phyloP scores from a whole-genome alignment of 1,284 basidiomycete species.

The Pseudozyma hubeiensis region DNA sequence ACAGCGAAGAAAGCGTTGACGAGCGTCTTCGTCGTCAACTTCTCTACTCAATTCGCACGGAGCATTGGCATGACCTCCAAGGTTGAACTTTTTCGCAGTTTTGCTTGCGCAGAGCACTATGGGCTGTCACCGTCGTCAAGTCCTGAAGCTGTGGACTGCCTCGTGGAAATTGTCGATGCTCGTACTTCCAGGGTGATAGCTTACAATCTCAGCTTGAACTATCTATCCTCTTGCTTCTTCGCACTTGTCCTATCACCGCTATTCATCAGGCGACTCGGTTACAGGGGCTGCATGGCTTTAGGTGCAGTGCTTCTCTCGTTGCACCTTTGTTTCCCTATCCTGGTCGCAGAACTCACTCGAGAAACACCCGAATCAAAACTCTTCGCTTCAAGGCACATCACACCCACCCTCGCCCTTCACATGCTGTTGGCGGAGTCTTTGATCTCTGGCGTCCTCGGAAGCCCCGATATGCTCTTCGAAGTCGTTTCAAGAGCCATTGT shows the following conservation, averaged over 20 bases:
- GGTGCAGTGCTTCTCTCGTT: constrained; percentile 1
- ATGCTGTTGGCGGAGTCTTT: background rate
- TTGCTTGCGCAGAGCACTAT: constrained; percentile 1
- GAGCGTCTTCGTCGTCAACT: background rate
- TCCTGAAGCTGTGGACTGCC: background rate
- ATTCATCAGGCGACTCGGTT: constrained; percentile 1
- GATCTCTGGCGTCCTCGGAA: background rate
- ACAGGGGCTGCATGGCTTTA: background rate
- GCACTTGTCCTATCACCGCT: background rate
- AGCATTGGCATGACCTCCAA: constrained; percentile 1
- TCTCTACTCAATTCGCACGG: background rate
- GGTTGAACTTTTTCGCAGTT: background rate
- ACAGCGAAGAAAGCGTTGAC: background rate
- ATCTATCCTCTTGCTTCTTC: constrained; percentile 1
- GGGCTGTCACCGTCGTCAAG: background rate
- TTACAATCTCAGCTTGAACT: background rate
- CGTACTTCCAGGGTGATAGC: background rate
- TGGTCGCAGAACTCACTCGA: constrained; percentile 1
- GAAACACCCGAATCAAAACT: background rate
- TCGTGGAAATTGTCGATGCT: background rate
- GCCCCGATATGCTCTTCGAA: background rate
- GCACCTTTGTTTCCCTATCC: background rate
- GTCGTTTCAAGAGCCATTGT: background rate
- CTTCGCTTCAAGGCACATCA: background rate
- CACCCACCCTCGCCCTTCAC: background rate